phyloP scores from a whole-genome alignment of 139 green algal species.

The Coelastrella sp. region DNA sequence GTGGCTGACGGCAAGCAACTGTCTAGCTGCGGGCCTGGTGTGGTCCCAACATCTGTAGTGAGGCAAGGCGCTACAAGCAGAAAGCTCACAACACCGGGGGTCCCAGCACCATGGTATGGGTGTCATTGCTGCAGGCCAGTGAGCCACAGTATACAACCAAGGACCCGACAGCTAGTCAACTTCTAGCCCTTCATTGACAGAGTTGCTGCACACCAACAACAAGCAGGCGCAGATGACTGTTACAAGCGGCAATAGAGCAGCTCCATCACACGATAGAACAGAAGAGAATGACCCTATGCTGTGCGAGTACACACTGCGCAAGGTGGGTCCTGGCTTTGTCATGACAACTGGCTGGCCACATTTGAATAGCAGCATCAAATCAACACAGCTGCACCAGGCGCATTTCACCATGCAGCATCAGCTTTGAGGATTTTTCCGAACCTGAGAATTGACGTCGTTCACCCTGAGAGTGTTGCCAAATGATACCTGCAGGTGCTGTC shows the following conservation, averaged over 20 bases:
- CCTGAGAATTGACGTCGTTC: neutral
- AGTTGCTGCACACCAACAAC: no score
- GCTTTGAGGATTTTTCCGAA: neutral
- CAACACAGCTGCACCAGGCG: no score
- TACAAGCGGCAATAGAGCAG: neutral
- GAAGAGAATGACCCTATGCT: neutral
- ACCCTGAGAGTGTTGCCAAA: neutral
- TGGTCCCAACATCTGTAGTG: no score
- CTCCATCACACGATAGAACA: neutral
- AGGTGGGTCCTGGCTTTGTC: neutral
- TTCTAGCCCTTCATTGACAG: no score
- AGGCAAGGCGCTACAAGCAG: no score
- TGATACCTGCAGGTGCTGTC: conserved; percentile 28
- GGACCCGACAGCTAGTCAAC: no score
- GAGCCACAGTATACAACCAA: no score
- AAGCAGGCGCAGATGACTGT: neutral
- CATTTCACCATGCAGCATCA: neutral
- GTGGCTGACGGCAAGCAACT: no score
- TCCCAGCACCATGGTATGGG: no score
- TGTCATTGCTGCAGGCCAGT: no score
- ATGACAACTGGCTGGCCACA: neutral
- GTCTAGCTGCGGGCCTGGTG: no score
- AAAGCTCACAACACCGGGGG: no score
- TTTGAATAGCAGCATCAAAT: neutral
- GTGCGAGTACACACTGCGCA: conserved; percentile 29